Percentiles rank a stretch among this genome's conserved stretches.
phyloP scores from a whole-genome alignment of 805 yeast species.

The Isabelozyma pseudorhagii region DNA sequence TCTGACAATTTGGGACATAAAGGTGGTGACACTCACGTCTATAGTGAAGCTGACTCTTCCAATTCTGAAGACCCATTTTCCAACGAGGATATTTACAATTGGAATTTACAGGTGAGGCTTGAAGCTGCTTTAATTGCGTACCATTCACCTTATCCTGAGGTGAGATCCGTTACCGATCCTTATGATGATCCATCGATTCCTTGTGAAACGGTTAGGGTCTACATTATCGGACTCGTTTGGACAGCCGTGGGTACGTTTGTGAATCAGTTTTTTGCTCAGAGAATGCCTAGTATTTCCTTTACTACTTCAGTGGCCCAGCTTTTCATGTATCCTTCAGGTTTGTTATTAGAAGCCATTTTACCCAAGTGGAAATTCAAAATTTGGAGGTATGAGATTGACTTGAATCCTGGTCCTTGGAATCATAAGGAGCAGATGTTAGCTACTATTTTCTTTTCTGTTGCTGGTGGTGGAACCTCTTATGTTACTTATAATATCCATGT shows the following conservation, averaged over 20 bases:
- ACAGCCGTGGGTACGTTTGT: conserved; percentile 50
- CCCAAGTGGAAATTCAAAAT: conserved; percentile 32
- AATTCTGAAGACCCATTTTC: neutral
- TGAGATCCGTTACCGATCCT: conserved; percentile 25
- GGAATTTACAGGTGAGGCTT: conserved; percentile 28
- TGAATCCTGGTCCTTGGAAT: conserved; percentile 30
- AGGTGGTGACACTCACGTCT: neutral
- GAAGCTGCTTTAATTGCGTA: conserved; percentile 41
- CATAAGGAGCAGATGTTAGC: conserved; percentile 65
- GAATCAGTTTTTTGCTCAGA: conserved; percentile 53
- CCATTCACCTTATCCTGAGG: conserved; percentile 31
- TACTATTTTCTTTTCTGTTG: conserved; percentile 33
- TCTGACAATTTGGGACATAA: neutral
- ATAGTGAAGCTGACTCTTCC: neutral
- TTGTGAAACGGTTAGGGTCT: conserved; percentile 44
- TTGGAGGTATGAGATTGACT: conserved; percentile 6
- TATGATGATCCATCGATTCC: conserved; percentile 34
- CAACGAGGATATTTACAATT: conserved; percentile 7
- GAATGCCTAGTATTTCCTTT: conserved; percentile 47
- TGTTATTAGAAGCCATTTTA: conserved; percentile 23
- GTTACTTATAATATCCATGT: conserved; percentile 17
- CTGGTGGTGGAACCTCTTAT: conserved; percentile 9
- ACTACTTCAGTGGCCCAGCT: conserved; percentile 42
- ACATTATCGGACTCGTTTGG: conserved; percentile 50
- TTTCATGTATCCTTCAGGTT: conserved; percentile 44